These are phyloP conservation scores for Trametes elegans DNA, from an alignment of 768 basidiomycete species.

Conservation along the genomic window DNA sequence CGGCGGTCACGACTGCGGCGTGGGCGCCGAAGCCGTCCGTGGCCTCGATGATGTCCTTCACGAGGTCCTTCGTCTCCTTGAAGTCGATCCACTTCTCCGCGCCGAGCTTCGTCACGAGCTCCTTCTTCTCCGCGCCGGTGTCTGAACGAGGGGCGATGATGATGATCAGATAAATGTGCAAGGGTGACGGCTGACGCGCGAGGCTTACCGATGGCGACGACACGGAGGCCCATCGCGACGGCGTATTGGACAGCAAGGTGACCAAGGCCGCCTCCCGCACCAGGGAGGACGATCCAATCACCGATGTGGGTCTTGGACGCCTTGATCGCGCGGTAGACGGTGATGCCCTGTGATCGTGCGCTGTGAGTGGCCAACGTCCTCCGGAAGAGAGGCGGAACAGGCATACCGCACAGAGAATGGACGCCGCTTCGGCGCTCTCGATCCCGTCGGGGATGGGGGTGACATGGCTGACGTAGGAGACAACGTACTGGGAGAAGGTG, in stretches of 20 bases:
- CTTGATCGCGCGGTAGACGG: slow-evolving; percentile 85
- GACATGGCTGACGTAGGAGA: slow-evolving; percentile 70
- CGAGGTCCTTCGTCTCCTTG: slow-evolving; percentile 60
- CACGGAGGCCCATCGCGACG: slow-evolving; percentile 68
- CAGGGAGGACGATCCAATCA: slow-evolving; percentile 75
- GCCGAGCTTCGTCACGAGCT: slow-evolving; percentile 59
- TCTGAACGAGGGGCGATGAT: slow-evolving; percentile 40
- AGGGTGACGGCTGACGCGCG: not conserved
- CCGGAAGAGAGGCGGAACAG: not conserved
- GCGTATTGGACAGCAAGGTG: slow-evolving; percentile 87
- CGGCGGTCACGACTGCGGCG: slow-evolving; percentile 60
- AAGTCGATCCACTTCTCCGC: slow-evolving; percentile 83
- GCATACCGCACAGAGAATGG: slow-evolving; percentile 72
- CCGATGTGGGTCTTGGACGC: slow-evolving; percentile 61
- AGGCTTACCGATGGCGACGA: slow-evolving; percentile 64
- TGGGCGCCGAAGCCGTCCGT: slow-evolving; percentile 75
- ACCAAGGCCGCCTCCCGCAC: slow-evolving; percentile 81
- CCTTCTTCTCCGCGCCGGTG: slow-evolving; percentile 69
- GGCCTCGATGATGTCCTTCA: slow-evolving; percentile 57
- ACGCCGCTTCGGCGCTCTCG: slow-evolving; percentile 64
- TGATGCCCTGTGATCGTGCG: slow-evolving; percentile 54
- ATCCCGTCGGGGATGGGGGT: slow-evolving; percentile 76
- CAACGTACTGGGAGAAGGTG: slow-evolving; percentile 70
- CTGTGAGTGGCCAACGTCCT: not conserved
- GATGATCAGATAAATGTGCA: not conserved